Evolutionary conservation across 139 green algal genomes (phyloP).

Genomic region (Ettlia oleoabundans): DNA sequence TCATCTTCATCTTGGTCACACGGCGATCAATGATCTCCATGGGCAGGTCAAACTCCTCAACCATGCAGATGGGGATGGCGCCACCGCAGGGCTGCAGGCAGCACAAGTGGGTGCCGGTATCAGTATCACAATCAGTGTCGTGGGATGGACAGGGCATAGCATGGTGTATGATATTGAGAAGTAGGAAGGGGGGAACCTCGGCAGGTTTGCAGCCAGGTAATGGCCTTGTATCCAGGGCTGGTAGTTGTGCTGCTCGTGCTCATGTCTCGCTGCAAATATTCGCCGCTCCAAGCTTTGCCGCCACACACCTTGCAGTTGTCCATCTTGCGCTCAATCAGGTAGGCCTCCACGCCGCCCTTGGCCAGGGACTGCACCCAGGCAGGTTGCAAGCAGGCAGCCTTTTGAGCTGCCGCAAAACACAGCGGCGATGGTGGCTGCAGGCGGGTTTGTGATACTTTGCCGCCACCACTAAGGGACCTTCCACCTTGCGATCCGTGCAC

Average conservation of each 20-base stretch:
- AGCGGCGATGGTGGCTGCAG: not conserved
- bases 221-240: too few relatives aligned
- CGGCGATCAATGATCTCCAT: conserved; percentile 93
- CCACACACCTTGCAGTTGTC: conserved; percentile 96
- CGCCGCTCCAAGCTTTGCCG: too few relatives aligned
- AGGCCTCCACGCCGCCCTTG: conserved; percentile 93
- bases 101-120: too few relatives aligned
- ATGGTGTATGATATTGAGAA: too few relatives aligned
- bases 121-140: too few relatives aligned
- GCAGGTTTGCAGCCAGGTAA: too few relatives aligned
- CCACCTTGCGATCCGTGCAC: not conserved
- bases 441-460: not conserved
- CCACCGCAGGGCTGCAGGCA: conserved; percentile 88
- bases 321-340: conserved; percentile 97
- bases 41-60: conserved; percentile 98
- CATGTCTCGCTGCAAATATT: too few relatives aligned
- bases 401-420: not conserved
- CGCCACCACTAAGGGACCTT: too few relatives aligned
- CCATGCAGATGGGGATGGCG: conserved; percentile 98
- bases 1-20: conserved; percentile 99
- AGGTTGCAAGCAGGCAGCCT: not conserved
- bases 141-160: too few relatives aligned
- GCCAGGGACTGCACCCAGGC: conserved; percentile 74
- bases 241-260: too few relatives aligned
- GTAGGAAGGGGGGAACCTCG: too few relatives aligned